Evolutionary conservation across 225 moss, liverwort and hornwort species (phyloP), one percentile per base, ranked within the genome.

Genomic region (Asterella californica): DNA sequence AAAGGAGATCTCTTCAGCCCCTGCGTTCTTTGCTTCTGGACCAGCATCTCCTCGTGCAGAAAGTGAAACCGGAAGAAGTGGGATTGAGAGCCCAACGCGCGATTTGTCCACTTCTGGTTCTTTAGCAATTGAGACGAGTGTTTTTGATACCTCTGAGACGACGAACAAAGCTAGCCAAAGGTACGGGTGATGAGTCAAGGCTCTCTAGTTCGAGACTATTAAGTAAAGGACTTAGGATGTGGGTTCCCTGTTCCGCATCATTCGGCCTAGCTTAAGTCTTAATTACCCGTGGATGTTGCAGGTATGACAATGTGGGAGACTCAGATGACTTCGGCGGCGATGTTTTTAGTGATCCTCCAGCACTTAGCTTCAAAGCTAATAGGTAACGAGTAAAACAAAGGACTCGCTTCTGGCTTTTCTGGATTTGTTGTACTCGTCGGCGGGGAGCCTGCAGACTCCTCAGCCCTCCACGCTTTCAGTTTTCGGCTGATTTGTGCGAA

Each of bases 321-420:
- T 94, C 96, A 32, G 92, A 96, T 70, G 79, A 79, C 36, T 79
- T 70, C 34, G 79, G 79, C 76, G 94, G 90, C 60, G 91, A 94
- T 77, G 63, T 90, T 53, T 90, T 94, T 80, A 90, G 91, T 64
- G 91, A 86, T 64, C 87, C 91, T 46, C 90, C 94, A 64, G 87
- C 94, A 68, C 85, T 86, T 77, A 92, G 96, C 86, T 94, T 94
- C 79, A 94, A 91, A 53, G 90, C 96, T 72, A 91, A 82, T 87
- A 96, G 96, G 96, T 94, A 78, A 36, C 4, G n/a, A 3, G 0
- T 29, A 21, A 21, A 59, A 1, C 24, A 36, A 25, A 24, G 22
- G 59, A 55, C 21, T 76, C 5, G 36, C 2, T 25, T 59, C 19
- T 76, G 42, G 10, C 18, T 21, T 12, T 55, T 9, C 0, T 29